Base-by-base conservation (phyloP, 2,329 filamentous ascomycete species). In the Cryphonectria naterciae region DNA sequence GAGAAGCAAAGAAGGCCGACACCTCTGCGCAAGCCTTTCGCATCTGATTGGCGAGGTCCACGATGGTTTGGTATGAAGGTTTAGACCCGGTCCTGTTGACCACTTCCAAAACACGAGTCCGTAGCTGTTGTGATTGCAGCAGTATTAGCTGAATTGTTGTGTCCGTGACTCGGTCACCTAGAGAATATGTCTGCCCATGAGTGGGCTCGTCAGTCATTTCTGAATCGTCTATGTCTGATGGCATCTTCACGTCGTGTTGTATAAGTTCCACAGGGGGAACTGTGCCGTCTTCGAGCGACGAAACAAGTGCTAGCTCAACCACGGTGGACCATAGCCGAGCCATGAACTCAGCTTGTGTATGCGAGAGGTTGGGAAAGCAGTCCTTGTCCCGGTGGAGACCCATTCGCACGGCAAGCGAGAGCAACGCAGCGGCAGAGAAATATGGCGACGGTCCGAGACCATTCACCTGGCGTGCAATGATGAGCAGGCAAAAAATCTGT, bases 401-500 rank as follows among this genome's bases (percentile, higher is more conserved):
- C n/a, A 79, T 68, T 4, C 76, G 76, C 63, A 79, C 77, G 25
- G 78, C 76, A 37, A 76, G 72, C 67, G 77, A 76, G n/a, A 77
- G 68, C n/a, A 80, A 68, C 2, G 77, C 74, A 11, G 78, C 77
- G 3, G 76, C 75, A 22, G 75, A 75, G 13, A 78, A 76, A 37
- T 76, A 77, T 8, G 75, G 68, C 11, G 76, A 73, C 15, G 74
- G 75, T 2, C 77, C 75, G 5, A 78, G 67, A 5, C 75, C 74
- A 28, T 73, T 83, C 0, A 81, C 82, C 43, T 85, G 82, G 28
- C 85, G 83, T 1, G 86, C 85, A 5, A 88, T 75, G n/a, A 84
- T 77, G 35, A 89, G 76, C 58, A 90, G 80, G 68, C 86, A 84
- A 79, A 85, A 83, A 37, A 83, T 83, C 76, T 89, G 88, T 1